Evolutionary conservation across 1,284 basidiomycete genomes (phyloP), one percentile per base, ranked within the genome.

Genomic region (Heterobasidion irregulare): DNA sequence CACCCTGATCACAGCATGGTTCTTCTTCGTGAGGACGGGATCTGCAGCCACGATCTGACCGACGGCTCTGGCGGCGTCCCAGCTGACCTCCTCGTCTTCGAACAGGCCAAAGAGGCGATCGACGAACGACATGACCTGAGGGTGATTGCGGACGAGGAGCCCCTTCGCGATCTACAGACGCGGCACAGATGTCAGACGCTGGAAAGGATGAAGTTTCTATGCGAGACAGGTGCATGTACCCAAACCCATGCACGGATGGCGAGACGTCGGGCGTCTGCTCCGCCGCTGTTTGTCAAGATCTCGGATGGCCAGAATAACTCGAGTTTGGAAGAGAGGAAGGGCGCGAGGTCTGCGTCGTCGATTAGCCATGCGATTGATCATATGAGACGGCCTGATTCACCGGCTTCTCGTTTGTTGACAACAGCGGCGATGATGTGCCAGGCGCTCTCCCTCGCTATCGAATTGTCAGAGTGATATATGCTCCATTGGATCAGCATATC

Each of bases 1-100:
- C 56, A 92, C 94, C 75, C 84, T 87, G 41, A 92, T 73, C 6
- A 88, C 77, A 2, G 89, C 82, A 68, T 86, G 78, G 63, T 94
- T 89, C 51, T 76, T 74, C 69, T 92, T 94, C 6, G 80, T 85
- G 57, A 94, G 66, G n/a, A 88, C 68, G 10, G 71, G 66, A 60
- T 89, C 86, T 4, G 74, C 62, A 19, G 74, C 74, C 10, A 83
- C 80, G 32, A 94, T 73, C 34, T 82, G 70, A 1, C 89, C 88
- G 46, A 97, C 72, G 0, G 83, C 82, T 55, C 78, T 80, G 0
- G 91, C 92, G 12, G 88, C 91, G 55, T 83, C 77, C 76, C 82
- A 81, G 16, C 76, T 77, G 33, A 92, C 67, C 1, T 66, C 66
- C 36, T 73, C 69, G 57, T 94, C 83, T 13, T 72, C 74, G 56